Conservation (phyloP, 108 stramenopile genomes). For the Cyclotella sp. region DNA sequence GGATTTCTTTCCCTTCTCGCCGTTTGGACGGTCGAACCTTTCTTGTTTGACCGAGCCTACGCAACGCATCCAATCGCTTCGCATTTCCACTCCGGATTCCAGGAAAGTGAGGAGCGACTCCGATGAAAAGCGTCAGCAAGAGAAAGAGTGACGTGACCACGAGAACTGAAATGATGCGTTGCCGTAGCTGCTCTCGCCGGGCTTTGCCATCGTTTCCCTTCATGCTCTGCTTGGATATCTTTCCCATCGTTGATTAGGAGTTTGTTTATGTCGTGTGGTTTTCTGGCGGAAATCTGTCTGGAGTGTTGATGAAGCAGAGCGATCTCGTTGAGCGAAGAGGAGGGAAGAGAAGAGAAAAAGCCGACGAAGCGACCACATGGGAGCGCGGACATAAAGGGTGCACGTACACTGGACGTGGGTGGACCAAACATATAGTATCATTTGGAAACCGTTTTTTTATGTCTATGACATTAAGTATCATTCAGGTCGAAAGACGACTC, state of each 20-base stretch:
- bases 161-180: conserved; percentile 10
- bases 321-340: too few species aligned
- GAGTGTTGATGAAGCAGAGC: too few species aligned
- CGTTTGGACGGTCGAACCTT: conserved; percentile 2
- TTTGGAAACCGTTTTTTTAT: too few species aligned
- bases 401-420: too few species aligned
- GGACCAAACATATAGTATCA: too few species aligned
- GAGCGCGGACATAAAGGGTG: too few species aligned
- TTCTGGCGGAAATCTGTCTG: too few species aligned
- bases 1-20: background rate
- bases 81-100: background rate
- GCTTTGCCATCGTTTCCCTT: conserved; percentile 30
- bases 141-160: background rate
- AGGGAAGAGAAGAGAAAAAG: too few species aligned
- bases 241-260: conserved; percentile 2
- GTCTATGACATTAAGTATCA: too few species aligned
- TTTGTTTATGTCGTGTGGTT: too few species aligned
- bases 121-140: background rate
- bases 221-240: conserved; percentile 15
- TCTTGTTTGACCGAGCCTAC: conserved; percentile 17
- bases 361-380: too few species aligned
- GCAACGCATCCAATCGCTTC: conserved; percentile 9
- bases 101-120: background rate
- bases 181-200: conserved; percentile 12
- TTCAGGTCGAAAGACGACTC: too few species aligned